Evolutionary conservation across 164 flowering plant species (phyloP).

Genomic region (Nymphaea thermarum): DNA sequence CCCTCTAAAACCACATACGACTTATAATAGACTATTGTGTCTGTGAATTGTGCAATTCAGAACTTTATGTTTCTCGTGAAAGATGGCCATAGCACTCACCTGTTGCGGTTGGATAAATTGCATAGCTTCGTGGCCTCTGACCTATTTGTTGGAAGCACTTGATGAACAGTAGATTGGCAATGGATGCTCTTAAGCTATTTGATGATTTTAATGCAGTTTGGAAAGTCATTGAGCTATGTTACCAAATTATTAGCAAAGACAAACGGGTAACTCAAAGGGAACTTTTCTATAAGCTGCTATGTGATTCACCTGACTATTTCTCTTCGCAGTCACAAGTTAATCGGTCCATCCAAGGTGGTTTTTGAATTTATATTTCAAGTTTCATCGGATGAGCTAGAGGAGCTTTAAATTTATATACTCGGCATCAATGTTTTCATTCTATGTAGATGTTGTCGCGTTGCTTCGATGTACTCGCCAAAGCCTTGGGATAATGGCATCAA

Average conservation of each 20-base stretch:
- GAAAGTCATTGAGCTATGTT: conserved; percentile 93
- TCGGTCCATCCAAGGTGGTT: conserved; percentile 71
- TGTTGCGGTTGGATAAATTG: too few species aligned
- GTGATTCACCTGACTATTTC: conserved; percentile 68
- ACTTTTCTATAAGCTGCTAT: conserved; percentile 79
- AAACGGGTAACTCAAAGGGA: conserved; percentile 89
- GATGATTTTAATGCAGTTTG: conserved; percentile 36
- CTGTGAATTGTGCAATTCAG: too few species aligned
- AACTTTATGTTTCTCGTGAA: too few species aligned
- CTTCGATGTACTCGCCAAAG: conserved; percentile 83
- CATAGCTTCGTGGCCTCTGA: too few species aligned
- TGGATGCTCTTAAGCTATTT: too few species aligned
- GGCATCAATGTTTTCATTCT: conserved; percentile 6
- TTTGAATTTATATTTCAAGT: background rate
- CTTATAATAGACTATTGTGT: too few species aligned
- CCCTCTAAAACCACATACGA: too few species aligned
- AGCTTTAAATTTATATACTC: background rate
- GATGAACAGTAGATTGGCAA: too few species aligned
- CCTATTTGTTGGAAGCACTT: too few species aligned
- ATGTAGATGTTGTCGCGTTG: conserved; percentile 77
- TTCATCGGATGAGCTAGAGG: background rate
- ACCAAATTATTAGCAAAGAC: conserved; percentile 45
- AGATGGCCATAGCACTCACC: too few species aligned
- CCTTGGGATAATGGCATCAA: conserved; percentile 96
- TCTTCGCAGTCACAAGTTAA: conserved; percentile 66